A percentile compares a stretch with the other conserved stretches of the same genome.
Evolutionary conservation across 2,329 filamentous ascomycete species (phyloP).

Genomic region (Trichoderma asperellum): DNA sequence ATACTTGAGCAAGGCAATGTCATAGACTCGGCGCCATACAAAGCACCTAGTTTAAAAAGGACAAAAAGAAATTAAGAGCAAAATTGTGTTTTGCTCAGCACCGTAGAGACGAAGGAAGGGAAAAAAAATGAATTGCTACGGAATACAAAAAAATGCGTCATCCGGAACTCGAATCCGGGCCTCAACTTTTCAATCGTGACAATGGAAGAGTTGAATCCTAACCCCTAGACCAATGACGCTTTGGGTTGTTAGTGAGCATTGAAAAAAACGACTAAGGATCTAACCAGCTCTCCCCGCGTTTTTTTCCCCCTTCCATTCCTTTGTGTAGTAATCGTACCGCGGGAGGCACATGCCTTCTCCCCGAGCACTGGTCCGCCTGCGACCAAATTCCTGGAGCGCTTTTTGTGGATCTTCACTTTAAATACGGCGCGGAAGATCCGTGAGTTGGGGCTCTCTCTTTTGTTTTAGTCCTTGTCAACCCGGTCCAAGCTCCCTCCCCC

Average conservation of each 20-base stretch:
- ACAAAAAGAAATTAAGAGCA: background rate
- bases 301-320: background rate
- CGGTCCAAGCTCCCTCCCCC: background rate
- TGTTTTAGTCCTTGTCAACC: background rate
- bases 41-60: background rate
- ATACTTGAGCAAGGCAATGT: background rate
- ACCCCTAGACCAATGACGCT: constrained; percentile 29
- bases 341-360: background rate
- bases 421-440: background rate
- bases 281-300: background rate
- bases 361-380: background rate
- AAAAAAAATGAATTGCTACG: background rate
- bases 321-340: background rate
- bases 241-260: background rate
- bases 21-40: background rate
- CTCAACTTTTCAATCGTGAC: constrained; percentile 24
- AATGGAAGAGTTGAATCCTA: constrained; percentile 30
- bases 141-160: constrained; percentile 26
- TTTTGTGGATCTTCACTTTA: background rate
- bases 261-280: constrained; percentile 4
- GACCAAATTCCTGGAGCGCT: constrained; percentile 2
- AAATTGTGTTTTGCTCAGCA: no score
- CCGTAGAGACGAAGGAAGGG: background rate
- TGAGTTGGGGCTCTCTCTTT: background rate
- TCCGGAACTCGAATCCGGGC: constrained; percentile 30